Evolutionary conservation across 2,329 filamentous ascomycete species (phyloP).

Genomic region (Aureobasidium sp.): DNA sequence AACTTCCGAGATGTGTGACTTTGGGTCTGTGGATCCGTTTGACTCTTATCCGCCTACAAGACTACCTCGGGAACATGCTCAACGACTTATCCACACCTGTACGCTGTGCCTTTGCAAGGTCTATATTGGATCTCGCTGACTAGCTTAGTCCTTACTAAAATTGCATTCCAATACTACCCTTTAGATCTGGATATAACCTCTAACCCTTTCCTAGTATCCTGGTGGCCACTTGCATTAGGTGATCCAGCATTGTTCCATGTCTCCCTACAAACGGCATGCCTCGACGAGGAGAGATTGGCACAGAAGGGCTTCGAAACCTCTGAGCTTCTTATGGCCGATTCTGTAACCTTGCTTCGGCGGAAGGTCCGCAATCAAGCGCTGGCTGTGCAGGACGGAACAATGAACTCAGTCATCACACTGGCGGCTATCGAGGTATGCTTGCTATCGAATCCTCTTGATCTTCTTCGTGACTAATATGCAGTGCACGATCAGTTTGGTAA

Average conservation of each 20-base stretch:
- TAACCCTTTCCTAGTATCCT: slow-evolving; percentile 9
- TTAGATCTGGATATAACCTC: slow-evolving; percentile 1
- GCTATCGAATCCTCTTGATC: neutral
- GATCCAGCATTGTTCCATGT: slow-evolving; percentile 18
- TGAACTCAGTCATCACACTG: slow-evolving; percentile 18
- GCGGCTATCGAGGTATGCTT: slow-evolving; percentile 15
- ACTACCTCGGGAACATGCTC: slow-evolving; percentile 3
- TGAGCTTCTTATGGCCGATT: slow-evolving; percentile 9
- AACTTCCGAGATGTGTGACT: neutral
- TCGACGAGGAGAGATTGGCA: slow-evolving; percentile 7
- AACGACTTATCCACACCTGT: slow-evolving; percentile 8
- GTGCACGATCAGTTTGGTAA: slow-evolving; percentile 1
- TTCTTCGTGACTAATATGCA: neutral
- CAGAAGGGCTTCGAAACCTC: slow-evolving; percentile 11
- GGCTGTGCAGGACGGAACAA: slow-evolving; percentile 4
- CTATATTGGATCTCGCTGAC: neutral
- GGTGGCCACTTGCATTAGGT: slow-evolving; percentile 17
- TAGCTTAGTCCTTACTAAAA: slow-evolving; percentile 2
- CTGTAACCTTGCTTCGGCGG: slow-evolving; percentile 4
- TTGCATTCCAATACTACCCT: slow-evolving; percentile 20
- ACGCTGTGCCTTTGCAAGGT: neutral
- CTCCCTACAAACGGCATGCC: slow-evolving; percentile 13
- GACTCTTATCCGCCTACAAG: slow-evolving; percentile 16
- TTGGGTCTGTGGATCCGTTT: slow-evolving; percentile 9
- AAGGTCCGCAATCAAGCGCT: neutral